A percentile compares a stretch with the other conserved stretches of the same genome.
Evolutionary conservation across 345 rosid species (phyloP).

Genomic region (Viola odorata): DNA sequence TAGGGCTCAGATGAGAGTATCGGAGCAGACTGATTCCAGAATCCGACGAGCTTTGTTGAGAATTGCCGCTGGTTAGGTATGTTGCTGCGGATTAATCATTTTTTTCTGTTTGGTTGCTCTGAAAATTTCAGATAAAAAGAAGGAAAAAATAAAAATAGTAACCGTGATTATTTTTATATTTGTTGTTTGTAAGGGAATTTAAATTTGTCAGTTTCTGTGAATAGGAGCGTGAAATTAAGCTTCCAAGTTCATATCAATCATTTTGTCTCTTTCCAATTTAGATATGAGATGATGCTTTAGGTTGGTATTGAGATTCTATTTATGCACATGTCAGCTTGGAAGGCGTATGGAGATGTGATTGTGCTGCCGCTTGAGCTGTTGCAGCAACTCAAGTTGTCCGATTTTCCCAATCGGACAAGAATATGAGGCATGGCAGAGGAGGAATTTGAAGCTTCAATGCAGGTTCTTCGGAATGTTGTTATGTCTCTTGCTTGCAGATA

Average conservation of each 20-base stretch:
- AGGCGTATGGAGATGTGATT: conserved; percentile 70
- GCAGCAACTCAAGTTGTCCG: conserved; percentile 83
- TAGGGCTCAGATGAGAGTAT: conserved; percentile 28
- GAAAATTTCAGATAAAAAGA: conserved; percentile 9
- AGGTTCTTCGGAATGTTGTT: conserved; percentile 70
- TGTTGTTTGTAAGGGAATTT: no score
- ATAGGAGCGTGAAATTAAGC: no score
- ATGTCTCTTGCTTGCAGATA: conserved; percentile 78
- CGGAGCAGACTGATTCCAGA: conserved; percentile 31
- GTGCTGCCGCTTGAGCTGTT: conserved; percentile 88
- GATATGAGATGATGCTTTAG: no score
- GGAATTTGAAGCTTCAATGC: conserved; percentile 82
- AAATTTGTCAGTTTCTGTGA: no score
- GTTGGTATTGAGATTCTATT: neutral
- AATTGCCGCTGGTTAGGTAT: conserved; percentile 29
- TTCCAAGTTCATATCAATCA: no score
- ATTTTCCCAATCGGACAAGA: conserved; percentile 81
- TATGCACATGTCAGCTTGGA: conserved; percentile 50
- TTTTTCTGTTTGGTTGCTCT: conserved; percentile 6
- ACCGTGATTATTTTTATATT: no score
- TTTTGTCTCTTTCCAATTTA: no score
- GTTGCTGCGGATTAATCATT: no score
- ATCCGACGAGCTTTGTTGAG: conserved; percentile 27
- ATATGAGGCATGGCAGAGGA: conserved; percentile 78
- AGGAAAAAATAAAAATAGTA: neutral